A percentile compares a stretch with the other conserved stretches of the same genome.
phyloP scores from a whole-genome alignment of 768 basidiomycete species.

The Leccinum rimulosum region DNA sequence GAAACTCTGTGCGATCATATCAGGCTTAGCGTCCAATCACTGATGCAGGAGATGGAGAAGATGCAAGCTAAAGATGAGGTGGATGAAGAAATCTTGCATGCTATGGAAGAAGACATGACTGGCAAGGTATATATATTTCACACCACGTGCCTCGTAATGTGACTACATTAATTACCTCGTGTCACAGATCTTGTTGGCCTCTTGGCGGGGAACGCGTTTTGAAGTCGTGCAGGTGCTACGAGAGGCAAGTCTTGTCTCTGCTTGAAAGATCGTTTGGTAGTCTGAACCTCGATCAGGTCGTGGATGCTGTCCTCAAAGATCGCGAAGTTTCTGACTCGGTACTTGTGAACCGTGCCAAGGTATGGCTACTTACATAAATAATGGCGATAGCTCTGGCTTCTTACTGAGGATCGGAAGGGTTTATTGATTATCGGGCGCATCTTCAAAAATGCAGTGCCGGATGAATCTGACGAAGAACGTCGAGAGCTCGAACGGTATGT shows the following conservation, averaged over 20 bases:
- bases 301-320: constrained; percentile 85
- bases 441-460: constrained; percentile 81
- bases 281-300: constrained; percentile 44
- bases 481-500: constrained; percentile 88
- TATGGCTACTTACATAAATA: constrained; percentile 27
- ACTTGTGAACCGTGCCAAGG: constrained; percentile 83
- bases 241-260: constrained; percentile 40
- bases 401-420: constrained; percentile 46
- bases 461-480: constrained; percentile 91
- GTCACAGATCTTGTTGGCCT: constrained; percentile 83
- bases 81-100: constrained; percentile 79
- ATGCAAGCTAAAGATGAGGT: constrained; percentile 87
- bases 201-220: constrained; percentile 95
- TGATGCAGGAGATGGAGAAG: constrained; percentile 79
- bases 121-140: constrained; percentile 60
- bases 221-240: constrained; percentile 91
- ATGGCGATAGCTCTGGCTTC: not conserved
- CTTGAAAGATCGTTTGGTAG: constrained; percentile 2
- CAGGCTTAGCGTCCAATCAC: constrained; percentile 27
- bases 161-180: not conserved
- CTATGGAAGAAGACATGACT: constrained; percentile 89
- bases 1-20: constrained; percentile 33
- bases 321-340: constrained; percentile 66
- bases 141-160: not conserved
- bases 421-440: constrained; percentile 87